phyloP scores from a whole-genome alignment of 1,284 basidiomycete genomes.

The Coniophora puteana region DNA sequence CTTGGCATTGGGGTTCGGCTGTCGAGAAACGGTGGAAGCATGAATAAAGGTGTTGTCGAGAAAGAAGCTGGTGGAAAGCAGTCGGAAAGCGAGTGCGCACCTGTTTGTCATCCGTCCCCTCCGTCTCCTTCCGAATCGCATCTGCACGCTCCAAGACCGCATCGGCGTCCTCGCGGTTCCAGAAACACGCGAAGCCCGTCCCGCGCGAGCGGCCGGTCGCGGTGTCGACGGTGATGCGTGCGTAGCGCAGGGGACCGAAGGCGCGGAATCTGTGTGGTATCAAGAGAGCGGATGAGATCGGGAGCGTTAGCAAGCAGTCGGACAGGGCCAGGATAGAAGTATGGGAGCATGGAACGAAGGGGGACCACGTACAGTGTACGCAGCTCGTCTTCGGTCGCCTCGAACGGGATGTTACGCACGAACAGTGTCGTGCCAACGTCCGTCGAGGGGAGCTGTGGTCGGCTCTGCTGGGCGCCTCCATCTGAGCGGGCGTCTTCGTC shows the following conservation, averaged over 20 bases:
- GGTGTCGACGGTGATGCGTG: constrained; percentile 86
- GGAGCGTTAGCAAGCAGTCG: too few species aligned
- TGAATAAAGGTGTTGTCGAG: not conserved
- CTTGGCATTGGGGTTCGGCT: constrained; percentile 84
- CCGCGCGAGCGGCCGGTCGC: constrained; percentile 86
- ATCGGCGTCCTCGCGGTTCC: constrained; percentile 91
- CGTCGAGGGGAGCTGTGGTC: constrained; percentile 73
- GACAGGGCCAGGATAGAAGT: too few species aligned
- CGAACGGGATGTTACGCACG: constrained; percentile 91
- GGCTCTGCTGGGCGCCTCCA: constrained; percentile 50
- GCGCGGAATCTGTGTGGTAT: constrained; percentile 69
- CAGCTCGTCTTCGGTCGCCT: constrained; percentile 89
- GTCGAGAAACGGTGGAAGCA: constrained; percentile 29
- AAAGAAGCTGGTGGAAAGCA: too few species aligned
- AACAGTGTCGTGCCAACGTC: constrained; percentile 92
- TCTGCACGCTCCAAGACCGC: constrained; percentile 82
- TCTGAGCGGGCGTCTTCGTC: constrained; percentile 24
- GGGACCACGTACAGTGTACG: constrained; percentile 61
- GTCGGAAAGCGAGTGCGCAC: constrained; percentile 27
- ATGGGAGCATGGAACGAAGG: not conserved
- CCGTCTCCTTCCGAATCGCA: constrained; percentile 62
- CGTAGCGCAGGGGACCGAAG: constrained; percentile 93
- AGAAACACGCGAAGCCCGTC: constrained; percentile 97
- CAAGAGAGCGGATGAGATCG: constrained; percentile 5
- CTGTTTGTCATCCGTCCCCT: constrained; percentile 32